Evolutionary conservation across 2,329 filamentous ascomycete species (phyloP), one percentile per base, ranked within the genome.

Genomic region (Penicillium sp.): DNA sequence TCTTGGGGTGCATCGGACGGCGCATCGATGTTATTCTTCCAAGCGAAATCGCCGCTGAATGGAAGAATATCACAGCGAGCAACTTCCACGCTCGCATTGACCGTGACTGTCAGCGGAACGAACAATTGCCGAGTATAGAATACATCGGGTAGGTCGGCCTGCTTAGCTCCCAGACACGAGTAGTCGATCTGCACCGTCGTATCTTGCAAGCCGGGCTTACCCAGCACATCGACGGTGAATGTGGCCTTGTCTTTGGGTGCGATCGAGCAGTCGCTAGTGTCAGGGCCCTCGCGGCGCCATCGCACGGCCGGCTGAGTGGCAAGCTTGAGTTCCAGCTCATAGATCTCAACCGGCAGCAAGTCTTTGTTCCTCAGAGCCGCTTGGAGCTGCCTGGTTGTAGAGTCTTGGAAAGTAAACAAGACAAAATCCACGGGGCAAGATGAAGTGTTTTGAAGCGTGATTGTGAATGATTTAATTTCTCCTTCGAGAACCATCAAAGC

Each of bases 401-500:
- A 95, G 72, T 96, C 91, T 61, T 91, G 86, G 68, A 95, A 95
- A 0, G 90, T 92, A 53, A 96, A 90, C 24, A 94, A 79, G 31
- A 96, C 76, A 49, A 97, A 86, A 65, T 96, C 90, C 1, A 90
- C 89, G 1, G 89, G 79, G 1, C 87, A 91, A 0, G 79, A 69
- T 0, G 90, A 94, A 8, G 84, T 77, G 59, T 99, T 99, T 59
- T 88, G 82, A 13, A 97, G 75, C 0, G 88, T 92, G 14, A 96
- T 80, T 0, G 83, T 86, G 65, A 97, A 95, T 0, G 78, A 77
- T 61, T 85, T 86, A 20, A 81, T 82, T 71, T 99, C 92, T 39
- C 94, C 94, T 73, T 97, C 92, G 5, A 99, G 78, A 10, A 99
- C 81, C 91, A 96, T 96, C 31, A 96, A 76, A 9, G 90, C 89